Evolutionary conservation across 2,329 filamentous ascomycete genomes (phyloP).

Genomic region (Epichloe scottii): DNA sequence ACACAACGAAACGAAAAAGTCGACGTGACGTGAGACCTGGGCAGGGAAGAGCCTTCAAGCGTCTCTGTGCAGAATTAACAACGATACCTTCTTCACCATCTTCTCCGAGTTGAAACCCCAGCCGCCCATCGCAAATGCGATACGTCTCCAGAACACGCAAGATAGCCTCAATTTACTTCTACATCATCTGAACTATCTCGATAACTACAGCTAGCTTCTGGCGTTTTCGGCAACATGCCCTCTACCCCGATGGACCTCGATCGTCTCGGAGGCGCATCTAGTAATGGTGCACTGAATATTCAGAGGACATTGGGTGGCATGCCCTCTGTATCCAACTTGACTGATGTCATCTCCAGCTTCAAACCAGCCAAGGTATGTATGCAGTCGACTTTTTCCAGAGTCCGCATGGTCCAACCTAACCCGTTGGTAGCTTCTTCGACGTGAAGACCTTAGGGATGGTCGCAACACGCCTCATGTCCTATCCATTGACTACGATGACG

Average conservation of each 20-base stretch:
- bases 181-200: not conserved
- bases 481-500: constrained; percentile 93
- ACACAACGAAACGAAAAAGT: too few species aligned
- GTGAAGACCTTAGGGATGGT: constrained; percentile 41
- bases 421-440: constrained; percentile 37
- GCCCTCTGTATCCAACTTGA: constrained; percentile 50
- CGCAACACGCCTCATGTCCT: constrained; percentile 54
- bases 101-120: not conserved
- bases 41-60: not conserved
- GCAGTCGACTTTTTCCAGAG: not conserved
- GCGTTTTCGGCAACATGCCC: constrained; percentile 24
- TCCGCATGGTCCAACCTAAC: not conserved
- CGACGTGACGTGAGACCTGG: too few species aligned
- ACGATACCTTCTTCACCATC: too few species aligned
- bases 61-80: not conserved
- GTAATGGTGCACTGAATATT: constrained; percentile 36
- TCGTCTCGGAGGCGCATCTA: constrained; percentile 26
- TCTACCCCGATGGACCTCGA: constrained; percentile 48
- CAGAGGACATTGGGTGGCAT: constrained; percentile 32
- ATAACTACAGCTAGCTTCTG: not conserved
- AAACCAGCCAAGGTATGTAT: constrained; percentile 61
- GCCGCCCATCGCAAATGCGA: not conserved
- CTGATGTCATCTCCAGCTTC: constrained; percentile 66
- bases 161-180: not conserved
- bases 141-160: not conserved